These are phyloP conservation scores for Amphibolis antarctica DNA, from an alignment of 106 monocot genomes.

Conservation along the genomic window DNA sequence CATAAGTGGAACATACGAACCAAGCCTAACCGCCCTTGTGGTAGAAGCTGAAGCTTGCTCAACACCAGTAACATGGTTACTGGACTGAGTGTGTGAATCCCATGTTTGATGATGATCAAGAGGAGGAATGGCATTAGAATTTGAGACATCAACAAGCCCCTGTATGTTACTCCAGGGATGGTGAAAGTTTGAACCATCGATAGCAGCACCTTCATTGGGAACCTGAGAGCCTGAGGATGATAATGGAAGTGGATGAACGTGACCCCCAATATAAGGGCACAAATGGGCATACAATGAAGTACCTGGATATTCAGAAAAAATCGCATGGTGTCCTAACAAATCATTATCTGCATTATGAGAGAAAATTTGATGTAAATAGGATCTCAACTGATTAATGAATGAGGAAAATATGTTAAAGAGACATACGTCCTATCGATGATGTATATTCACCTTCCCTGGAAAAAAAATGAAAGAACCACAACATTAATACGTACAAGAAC, in stretches of 20 bases:
- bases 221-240: slow-evolving; percentile 31
- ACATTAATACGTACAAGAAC: neutral
- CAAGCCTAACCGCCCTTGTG: slow-evolving; percentile 5
- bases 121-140: slow-evolving; percentile 9
- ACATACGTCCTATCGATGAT: slow-evolving; percentile 37
- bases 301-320: slow-evolving; percentile 28
- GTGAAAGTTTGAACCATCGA: slow-evolving; percentile 26
- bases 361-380: neutral
- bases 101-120: slow-evolving; percentile 13
- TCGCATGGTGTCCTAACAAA: slow-evolving; percentile 22
- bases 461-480: slow-evolving; percentile 2
- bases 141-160: slow-evolving; percentile 4
- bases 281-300: slow-evolving; percentile 28
- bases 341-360: slow-evolving; percentile 43
- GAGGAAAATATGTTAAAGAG: neutral
- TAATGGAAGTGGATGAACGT: slow-evolving; percentile 29
- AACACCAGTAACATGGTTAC: slow-evolving; percentile 1
- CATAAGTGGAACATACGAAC: slow-evolving; percentile 6
- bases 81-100: slow-evolving; percentile 13
- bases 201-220: slow-evolving; percentile 9
- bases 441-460: slow-evolving; percentile 44
- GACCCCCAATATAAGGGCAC: slow-evolving; percentile 41
- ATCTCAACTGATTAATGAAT: neutral
- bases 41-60: slow-evolving; percentile 2
- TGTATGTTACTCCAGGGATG: slow-evolving; percentile 3